Evolutionary conservation across 441 rosid species (phyloP).

Genomic region (Jatropha multifida): DNA sequence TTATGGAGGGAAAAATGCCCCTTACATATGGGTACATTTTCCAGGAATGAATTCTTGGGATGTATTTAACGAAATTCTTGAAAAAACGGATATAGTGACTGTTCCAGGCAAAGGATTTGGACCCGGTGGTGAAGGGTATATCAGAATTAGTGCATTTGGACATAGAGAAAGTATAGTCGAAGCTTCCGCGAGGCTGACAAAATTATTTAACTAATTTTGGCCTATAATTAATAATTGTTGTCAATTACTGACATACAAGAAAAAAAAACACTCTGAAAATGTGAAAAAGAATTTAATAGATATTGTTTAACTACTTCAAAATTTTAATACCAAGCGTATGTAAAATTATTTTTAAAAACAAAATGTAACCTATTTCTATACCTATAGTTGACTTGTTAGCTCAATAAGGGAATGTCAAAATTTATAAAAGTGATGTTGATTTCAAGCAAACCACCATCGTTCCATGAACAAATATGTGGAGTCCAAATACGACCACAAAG

Average conservation of each 20-base stretch:
- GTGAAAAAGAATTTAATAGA: too few species aligned
- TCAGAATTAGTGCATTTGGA: conserved; percentile 64
- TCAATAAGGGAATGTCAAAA: too few species aligned
- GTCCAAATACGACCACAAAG: background rate
- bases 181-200: conserved; percentile 50
- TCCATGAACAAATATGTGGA: background rate
- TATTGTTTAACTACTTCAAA: too few species aligned
- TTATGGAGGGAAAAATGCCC: conserved; percentile 66
- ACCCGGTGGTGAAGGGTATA: conserved; percentile 60
- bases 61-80: conserved; percentile 54
- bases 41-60: conserved; percentile 62
- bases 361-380: too few species aligned
- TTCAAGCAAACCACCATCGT: background rate
- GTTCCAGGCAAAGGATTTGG: conserved; percentile 73
- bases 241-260: too few species aligned
- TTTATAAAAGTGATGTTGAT: background rate
- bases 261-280: too few species aligned
- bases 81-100: conserved; percentile 52
- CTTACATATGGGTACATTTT: conserved; percentile 70
- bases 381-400: too few species aligned
- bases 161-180: conserved; percentile 42
- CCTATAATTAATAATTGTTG: too few species aligned
- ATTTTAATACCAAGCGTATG: too few species aligned
- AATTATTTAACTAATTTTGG: background rate
- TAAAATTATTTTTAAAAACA: too few species aligned